Conservation (phyloP, 441 rosid species). For the Adansonia rubrostipa region DNA sequence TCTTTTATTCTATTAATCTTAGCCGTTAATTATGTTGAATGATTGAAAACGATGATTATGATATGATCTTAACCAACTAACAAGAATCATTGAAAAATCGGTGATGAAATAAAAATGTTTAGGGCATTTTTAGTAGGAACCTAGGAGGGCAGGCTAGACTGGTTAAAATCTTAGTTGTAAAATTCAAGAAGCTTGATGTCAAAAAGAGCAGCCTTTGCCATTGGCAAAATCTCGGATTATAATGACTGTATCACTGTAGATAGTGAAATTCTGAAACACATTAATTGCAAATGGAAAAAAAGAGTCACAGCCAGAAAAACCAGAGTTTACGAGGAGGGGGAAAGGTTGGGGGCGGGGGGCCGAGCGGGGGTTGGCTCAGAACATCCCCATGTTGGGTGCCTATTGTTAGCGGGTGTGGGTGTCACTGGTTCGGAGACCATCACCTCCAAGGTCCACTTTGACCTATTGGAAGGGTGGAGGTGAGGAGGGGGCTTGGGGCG, state of each 20-base stretch:
- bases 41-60: neutral
- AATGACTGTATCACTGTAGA: conserved; percentile 23
- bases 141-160: conserved; percentile 29
- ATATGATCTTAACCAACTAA: neutral
- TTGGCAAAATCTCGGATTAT: neutral
- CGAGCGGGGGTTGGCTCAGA: conserved; percentile 18
- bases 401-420: neutral
- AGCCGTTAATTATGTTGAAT: neutral
- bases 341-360: neutral
- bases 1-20: conserved; percentile 11
- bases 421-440: conserved; percentile 34
- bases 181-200: neutral
- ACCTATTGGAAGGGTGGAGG: neutral
- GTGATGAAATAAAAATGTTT: neutral
- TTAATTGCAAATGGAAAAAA: neutral
- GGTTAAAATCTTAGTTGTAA: neutral
- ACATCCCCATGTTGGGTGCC: conserved; percentile 27
- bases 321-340: neutral
- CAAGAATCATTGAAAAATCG: neutral
- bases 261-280: conserved; percentile 18
- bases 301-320: neutral
- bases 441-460: neutral
- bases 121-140: conserved; percentile 12
- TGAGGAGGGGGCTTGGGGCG: neutral
- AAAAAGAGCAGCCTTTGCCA: neutral